A percentile compares a stretch with the other conserved stretches of the same genome.
These are phyloP conservation scores for Evernia prunastri DNA, from an alignment of 495 filamentous ascomycete species.

Conservation along the genomic window DNA sequence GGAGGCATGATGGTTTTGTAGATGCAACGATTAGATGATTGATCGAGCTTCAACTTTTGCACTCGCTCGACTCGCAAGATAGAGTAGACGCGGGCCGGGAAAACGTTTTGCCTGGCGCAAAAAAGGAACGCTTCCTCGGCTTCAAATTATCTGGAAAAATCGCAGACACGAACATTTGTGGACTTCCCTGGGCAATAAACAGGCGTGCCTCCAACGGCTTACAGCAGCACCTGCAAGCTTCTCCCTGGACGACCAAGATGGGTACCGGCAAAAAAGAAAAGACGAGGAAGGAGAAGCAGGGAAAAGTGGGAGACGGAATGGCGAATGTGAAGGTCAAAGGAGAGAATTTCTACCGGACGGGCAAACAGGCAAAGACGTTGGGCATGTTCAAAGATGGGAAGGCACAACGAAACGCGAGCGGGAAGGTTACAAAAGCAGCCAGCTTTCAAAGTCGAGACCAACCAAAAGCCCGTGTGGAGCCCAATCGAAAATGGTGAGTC, in stretches of 20 bases:
- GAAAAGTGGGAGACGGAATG: slow-evolving; percentile 78
- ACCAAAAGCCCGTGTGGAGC: slow-evolving; percentile 84
- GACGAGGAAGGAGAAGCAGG: slow-evolving; percentile 69
- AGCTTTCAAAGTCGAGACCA: slow-evolving; percentile 72
- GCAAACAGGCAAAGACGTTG: slow-evolving; percentile 79
- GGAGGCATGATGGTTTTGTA: slow-evolving; percentile 17
- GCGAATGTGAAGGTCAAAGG: slow-evolving; percentile 86
- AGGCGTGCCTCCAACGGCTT: neutral
- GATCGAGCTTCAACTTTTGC: neutral
- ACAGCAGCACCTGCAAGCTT: slow-evolving; percentile 1
- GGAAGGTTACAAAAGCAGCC: slow-evolving; percentile 75
- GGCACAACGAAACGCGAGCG: slow-evolving; percentile 64
- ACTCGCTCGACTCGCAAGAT: neutral
- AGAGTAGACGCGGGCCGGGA: neutral
- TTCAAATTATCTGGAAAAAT: neutral
- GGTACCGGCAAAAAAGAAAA: slow-evolving; percentile 94
- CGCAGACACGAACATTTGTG: neutral
- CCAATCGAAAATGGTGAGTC: slow-evolving; percentile 71
- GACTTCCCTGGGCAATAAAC: neutral
- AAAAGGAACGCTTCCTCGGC: neutral
- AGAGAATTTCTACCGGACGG: slow-evolving; percentile 89
- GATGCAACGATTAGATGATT: neutral
- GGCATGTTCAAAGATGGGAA: slow-evolving; percentile 85
- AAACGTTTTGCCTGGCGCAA: neutral
- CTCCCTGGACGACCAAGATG: slow-evolving; percentile 48